These are phyloP conservation scores for Cryptococcus wingfieldii DNA, from an alignment of 1,284 basidiomycete species.

Conservation along the genomic window DNA sequence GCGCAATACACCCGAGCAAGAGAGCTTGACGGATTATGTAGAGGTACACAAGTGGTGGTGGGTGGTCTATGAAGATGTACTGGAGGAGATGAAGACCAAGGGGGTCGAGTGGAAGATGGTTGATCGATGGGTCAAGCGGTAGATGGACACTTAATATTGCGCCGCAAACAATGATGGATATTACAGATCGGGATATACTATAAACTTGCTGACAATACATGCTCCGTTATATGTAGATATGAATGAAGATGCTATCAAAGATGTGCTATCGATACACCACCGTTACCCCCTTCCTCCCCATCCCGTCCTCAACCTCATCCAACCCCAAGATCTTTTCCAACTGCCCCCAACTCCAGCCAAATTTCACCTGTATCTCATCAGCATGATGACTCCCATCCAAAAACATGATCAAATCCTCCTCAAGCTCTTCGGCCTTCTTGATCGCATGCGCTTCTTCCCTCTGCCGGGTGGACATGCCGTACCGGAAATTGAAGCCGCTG, in stretches of 20 bases:
- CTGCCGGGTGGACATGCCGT: conserved; percentile 16
- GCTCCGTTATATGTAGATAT: neutral
- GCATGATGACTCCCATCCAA: conserved; percentile 86
- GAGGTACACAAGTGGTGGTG: conserved; percentile 49
- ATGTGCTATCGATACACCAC: conserved; percentile 28
- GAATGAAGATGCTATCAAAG: neutral
- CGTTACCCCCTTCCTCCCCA: conserved; percentile 38
- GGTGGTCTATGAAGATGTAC: conserved; percentile 42
- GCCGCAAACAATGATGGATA: neutral
- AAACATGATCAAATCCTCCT: conserved; percentile 57
- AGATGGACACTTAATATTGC: neutral
- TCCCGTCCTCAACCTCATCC: conserved; percentile 28
- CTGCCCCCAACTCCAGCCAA: conserved; percentile 77
- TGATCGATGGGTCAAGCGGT: conserved; percentile 29
- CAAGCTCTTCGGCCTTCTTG: conserved; percentile 19
- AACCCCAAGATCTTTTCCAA: conserved; percentile 67
- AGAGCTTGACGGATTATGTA: conserved; percentile 33
- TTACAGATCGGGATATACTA: neutral
- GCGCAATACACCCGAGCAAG: conserved; percentile 26
- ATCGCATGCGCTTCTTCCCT: conserved; percentile 17
- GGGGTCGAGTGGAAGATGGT: conserved; percentile 36
- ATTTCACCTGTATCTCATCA: conserved; percentile 79
- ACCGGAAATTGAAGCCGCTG: conserved; percentile 6
- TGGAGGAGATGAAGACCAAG: conserved; percentile 32
- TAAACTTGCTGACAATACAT: neutral